These are phyloP conservation scores for Phytopythium delawarense DNA, from an alignment of 352 stramenopile species.

Conservation along the genomic window DNA sequence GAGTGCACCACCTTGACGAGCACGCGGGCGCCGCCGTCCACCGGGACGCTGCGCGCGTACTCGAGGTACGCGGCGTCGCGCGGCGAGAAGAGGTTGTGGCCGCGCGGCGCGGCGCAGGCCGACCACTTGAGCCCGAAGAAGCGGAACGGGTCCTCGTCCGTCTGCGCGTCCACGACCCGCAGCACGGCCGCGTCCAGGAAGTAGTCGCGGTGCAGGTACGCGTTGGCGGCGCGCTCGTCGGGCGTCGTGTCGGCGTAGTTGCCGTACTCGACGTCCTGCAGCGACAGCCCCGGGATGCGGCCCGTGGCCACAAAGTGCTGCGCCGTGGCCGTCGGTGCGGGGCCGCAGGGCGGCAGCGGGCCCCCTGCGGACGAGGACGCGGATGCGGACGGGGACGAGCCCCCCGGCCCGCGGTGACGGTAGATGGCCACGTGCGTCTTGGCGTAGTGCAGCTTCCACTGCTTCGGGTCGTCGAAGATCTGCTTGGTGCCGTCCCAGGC, in stretches of 20 bases:
- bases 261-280: slow-evolving; percentile 66
- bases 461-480: slow-evolving; percentile 55
- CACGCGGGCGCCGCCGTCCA: slow-evolving; percentile 36
- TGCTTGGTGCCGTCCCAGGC: slow-evolving; percentile 56
- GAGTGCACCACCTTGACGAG: slow-evolving; percentile 62
- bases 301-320: slow-evolving; percentile 53
- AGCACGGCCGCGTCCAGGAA: slow-evolving; percentile 71
- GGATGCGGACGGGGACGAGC: background rate
- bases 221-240: slow-evolving; percentile 54
- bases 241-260: slow-evolving; percentile 68
- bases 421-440: slow-evolving; percentile 54
- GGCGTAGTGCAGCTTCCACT: slow-evolving; percentile 59
- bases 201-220: slow-evolving; percentile 53
- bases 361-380: background rate
- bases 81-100: slow-evolving; percentile 47
- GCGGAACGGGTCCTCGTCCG: slow-evolving; percentile 51
- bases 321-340: slow-evolving; percentile 9
- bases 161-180: slow-evolving; percentile 54
- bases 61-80: slow-evolving; percentile 63
- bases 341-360: background rate
- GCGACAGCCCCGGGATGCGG: slow-evolving; percentile 45
- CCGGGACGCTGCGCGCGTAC: slow-evolving; percentile 42
- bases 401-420: slow-evolving; percentile 23
- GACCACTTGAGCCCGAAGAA: slow-evolving; percentile 83
- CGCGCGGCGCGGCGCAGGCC: slow-evolving; percentile 34